Base-by-base conservation (phyloP, 305 asterid species). In the Fraxinus angustifolia region DNA sequence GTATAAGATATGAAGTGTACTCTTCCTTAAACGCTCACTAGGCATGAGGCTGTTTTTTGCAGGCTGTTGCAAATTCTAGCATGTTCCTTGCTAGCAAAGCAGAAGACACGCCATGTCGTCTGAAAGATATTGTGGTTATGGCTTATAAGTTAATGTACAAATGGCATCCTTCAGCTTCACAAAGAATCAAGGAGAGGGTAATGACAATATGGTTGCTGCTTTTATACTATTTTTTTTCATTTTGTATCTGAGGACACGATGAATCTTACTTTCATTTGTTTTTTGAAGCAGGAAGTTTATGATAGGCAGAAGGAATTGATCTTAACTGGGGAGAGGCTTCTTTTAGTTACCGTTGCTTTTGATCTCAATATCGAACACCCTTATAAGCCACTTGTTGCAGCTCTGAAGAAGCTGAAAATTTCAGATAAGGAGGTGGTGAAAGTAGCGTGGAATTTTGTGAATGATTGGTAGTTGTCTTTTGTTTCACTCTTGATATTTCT, bases 361-460 rank as follows among this genome's bases (percentile, higher is more conserved):
- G 96, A 91, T 89, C 90, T 91, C 79, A 91, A 86, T 68, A 83
- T 90, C 17, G 89, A 89, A 56, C 92, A 88, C 78, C 93, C 93
- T 19, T 90, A 91, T 86, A 90, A 90, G 85, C 88, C 92, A 31
- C 89, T 91, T 36, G 88, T 90, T 83, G 84, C 85, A 50, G 91
- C 90, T 38, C 78, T 91, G 35, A 88, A 89, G 87, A 86, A 77
- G 82, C 67, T 90, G 80, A 86, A 82, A 79, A 84, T 88, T 82
- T 79, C 90, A 30, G 85, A 86, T 50, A 83, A 88, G 83, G 88
- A 89, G 79, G 42, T 90, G 30, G 83, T 81, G 53, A 86, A 87
- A 87, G 90, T 89, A 67, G 92, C 93, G 8, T 91, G 93, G 92
- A 91, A 91, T 84, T 89, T 89, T 80, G 92, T 90, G 78, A 90